phyloP scores from a whole-genome alignment of 805 yeast species.

The Schwanniomyces yamadae region DNA sequence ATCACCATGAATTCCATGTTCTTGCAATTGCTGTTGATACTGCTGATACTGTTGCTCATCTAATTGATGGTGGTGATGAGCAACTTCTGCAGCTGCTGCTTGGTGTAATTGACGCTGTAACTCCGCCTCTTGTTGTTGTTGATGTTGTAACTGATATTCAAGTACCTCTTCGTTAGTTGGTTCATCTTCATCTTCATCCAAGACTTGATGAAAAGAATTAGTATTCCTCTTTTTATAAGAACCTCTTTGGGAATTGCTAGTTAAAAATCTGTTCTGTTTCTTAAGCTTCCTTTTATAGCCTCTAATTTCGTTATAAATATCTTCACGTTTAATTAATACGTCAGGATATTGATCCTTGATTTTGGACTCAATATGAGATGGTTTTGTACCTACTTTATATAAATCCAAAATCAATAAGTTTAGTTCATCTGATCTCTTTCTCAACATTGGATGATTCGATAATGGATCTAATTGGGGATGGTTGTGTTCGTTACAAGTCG shows the following conservation, averaged over 20 bases:
- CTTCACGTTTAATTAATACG: slow-evolving; percentile 54
- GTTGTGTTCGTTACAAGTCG: slow-evolving; percentile 57
- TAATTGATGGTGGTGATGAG: slow-evolving; percentile 24
- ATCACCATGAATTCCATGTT: slow-evolving; percentile 18
- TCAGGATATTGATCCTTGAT: slow-evolving; percentile 52
- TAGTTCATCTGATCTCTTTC: slow-evolving; percentile 53
- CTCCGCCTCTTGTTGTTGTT: slow-evolving; percentile 21
- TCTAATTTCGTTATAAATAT: slow-evolving; percentile 56
- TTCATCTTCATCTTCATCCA: slow-evolving; percentile 17
- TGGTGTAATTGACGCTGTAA: slow-evolving; percentile 24
- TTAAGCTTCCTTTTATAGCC: slow-evolving; percentile 53
- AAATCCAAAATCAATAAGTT: slow-evolving; percentile 51
- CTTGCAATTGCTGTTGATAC: slow-evolving; percentile 29
- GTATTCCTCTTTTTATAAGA: slow-evolving; percentile 25
- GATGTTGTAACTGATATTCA: slow-evolving; percentile 16
- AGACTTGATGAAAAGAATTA: slow-evolving; percentile 23
- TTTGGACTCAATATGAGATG: slow-evolving; percentile 52
- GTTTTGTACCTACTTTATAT: slow-evolving; percentile 56
- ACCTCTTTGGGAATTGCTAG: slow-evolving; percentile 12
- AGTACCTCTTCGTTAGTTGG: slow-evolving; percentile 15
- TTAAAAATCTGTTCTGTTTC: slow-evolving; percentile 33
- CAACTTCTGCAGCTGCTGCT: slow-evolving; percentile 25
- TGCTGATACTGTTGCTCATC: slow-evolving; percentile 25
- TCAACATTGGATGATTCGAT: slow-evolving; percentile 54
- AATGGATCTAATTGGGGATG: slow-evolving; percentile 58